Percentiles rank a stretch among this genome's conserved stretches.
Conservation (phyloP, 2,329 filamentous ascomycete species). For the Botrytis pseudocinerea region DNA sequence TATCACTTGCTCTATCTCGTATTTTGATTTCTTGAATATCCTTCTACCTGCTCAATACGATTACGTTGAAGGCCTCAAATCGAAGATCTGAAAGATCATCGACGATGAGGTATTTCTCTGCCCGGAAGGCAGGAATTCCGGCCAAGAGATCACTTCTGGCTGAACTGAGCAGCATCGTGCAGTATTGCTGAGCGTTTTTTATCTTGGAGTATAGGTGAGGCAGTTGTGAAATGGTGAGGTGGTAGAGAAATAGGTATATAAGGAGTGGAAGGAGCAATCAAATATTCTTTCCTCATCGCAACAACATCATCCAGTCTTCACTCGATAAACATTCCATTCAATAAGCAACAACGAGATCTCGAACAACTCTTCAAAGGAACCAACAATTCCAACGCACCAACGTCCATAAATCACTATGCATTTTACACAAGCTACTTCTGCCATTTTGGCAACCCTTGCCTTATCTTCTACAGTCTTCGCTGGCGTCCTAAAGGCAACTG, state of each 20-base stretch:
- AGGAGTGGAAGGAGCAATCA: conserved; percentile 3
- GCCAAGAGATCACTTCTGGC: background rate
- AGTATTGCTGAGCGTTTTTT: background rate
- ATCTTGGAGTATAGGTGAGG: background rate
- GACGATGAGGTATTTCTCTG: conserved; percentile 12
- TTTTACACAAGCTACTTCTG: conserved; percentile 8
- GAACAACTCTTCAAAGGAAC: background rate
- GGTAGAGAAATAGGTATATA: conserved; percentile 2
- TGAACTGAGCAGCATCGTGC: background rate
- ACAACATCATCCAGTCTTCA: conserved; percentile 10
- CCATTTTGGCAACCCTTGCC: conserved; percentile 19
- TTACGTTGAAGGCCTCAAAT: background rate
- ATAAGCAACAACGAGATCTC: background rate
- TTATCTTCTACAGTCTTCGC: conserved; percentile 10
- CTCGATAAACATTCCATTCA: background rate
- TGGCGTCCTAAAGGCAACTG: background rate
- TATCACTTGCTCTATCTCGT: conserved; percentile 16
- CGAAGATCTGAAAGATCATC: conserved; percentile 8
- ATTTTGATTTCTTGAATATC: background rate
- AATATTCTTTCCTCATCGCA: conserved; percentile 8
- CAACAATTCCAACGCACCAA: background rate
- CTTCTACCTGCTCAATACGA: background rate
- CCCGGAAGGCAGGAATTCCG: conserved; percentile 6
- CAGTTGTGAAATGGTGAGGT: background rate
- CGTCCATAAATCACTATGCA: conserved; percentile 6